Base-by-base conservation (phyloP, 2,329 filamentous ascomycete genomes). In the Cryphonectria carpinicola region DNA sequence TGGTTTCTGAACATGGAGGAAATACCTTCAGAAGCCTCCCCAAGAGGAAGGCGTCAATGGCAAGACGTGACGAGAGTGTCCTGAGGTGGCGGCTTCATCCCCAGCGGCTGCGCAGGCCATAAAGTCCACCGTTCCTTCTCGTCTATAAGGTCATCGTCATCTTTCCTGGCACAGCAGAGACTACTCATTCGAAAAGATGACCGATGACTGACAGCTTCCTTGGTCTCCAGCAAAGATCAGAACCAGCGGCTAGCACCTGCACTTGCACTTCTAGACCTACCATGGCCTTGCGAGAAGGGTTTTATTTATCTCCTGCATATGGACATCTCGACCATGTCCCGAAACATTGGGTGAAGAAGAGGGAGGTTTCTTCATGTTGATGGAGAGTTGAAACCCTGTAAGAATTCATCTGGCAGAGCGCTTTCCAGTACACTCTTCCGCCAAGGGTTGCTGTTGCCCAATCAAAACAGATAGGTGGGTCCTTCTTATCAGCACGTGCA, bases 401-500 rank as follows among this genome's bases (percentile, higher is more conserved):
- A 3, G 14, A 58, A 5, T 1, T 28, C 13, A 8, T 32, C 14
- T 2, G 14, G 28, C 54, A 3, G 46, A 32, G 13, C 14, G 54
- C 28, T 35, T 61, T 22, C 22, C 7, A n/a, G 54, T 58, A 35
- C 41, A 28, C 14, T 14, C 28, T 41, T 63, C n/a, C n/a, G 19
- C 19, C 35, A 1, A 10, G 14, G 39, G 28, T 19, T 46, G 41
- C 11, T 10, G 10, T 35, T 35, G 41, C 17, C 63, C 25, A 65
- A 65, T 65, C 41, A 65, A 25, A 32, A 22, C 11, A 19, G 4
- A 49, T 13, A 19, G 17, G 63, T 65, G 63, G 63, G 43, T 49
- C 41, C 3, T 10, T 52, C 63, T 65, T 65, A 65, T 65, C 63
- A 65, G 63, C 63, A 65, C 63, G 63, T 65, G 63, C 43, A 25